Evolutionary conservation across 257 asterid species (phyloP).

Genomic region (Nicotiana attenuata): DNA sequence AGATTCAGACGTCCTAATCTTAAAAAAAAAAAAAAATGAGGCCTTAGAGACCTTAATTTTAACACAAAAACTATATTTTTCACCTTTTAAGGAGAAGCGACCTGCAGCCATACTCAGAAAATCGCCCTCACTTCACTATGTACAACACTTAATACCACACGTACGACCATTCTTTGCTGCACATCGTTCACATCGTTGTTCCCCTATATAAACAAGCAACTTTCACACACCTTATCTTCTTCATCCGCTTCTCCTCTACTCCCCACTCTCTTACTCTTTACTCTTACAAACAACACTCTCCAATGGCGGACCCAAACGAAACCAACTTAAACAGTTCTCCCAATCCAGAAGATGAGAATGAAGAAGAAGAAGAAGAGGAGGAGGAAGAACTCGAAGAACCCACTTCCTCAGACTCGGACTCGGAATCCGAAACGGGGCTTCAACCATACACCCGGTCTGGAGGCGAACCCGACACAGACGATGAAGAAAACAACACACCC

Average conservation of each 20-base stretch:
- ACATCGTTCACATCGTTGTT: background rate
- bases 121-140: no score
- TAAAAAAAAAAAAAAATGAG: no score
- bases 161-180: no score
- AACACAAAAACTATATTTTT: no score
- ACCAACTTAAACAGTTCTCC: background rate
- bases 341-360: constrained; percentile 14
- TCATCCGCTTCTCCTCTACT: background rate
- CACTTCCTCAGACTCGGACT: constrained; percentile 22
- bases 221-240: constrained; percentile 10
- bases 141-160: no score
- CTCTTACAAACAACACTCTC: background rate
- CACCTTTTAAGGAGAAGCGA: no score
- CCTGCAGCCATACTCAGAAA: no score
- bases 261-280: background rate
- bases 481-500: constrained; percentile 32
- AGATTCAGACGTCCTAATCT: no score
- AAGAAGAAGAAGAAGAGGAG: background rate
- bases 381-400: constrained; percentile 5
- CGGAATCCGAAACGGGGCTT: constrained; percentile 27
- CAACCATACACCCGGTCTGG: constrained; percentile 17
- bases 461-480: constrained; percentile 23
- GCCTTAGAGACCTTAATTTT: no score
- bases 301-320: constrained; percentile 4
- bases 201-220: background rate